Percentiles rank a stretch among this genome's conserved stretches.
phyloP scores from a whole-genome alignment of 2,329 filamentous ascomycete genomes.

The Diaporthe velutina region DNA sequence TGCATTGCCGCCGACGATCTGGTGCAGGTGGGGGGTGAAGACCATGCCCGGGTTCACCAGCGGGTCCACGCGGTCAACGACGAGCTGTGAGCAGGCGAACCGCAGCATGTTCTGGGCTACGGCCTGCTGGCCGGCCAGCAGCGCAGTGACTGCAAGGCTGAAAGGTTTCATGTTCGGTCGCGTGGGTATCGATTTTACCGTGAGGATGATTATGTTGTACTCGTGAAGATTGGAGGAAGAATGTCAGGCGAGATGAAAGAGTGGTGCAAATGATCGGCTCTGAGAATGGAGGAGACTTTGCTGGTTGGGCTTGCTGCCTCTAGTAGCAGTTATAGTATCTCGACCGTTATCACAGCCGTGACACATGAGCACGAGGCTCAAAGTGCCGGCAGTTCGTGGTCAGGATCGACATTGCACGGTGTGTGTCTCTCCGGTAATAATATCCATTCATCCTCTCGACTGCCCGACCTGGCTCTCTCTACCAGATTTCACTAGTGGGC shows the following conservation, averaged over 20 bases:
- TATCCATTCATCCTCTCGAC: background rate
- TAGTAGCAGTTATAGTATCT: constrained; percentile 20
- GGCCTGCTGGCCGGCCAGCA: constrained; percentile 45
- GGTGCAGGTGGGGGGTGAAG: constrained; percentile 61
- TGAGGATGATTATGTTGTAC: background rate
- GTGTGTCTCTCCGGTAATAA: constrained; percentile 15
- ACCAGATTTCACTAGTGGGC: background rate
- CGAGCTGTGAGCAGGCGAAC: constrained; percentile 62
- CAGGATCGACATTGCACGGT: constrained; percentile 23
- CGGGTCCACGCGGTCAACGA: constrained; percentile 60
- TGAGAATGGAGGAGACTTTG: background rate
- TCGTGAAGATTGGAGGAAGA: background rate
- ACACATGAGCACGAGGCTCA: background rate
- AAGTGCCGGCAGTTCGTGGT: constrained; percentile 27
- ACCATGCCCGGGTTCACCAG: constrained; percentile 59
- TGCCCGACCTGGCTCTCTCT: background rate
- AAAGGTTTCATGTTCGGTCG: constrained; percentile 45
- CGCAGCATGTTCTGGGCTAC: constrained; percentile 57
- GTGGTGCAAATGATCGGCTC: constrained; percentile 10
- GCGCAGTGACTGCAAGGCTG: constrained; percentile 45
- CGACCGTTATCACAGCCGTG: constrained; percentile 5
- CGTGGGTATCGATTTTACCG: background rate
- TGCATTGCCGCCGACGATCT: constrained; percentile 60
- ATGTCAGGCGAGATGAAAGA: background rate
- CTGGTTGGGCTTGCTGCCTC: background rate